Conservation (phyloP, 495 filamentous ascomycete species). For the Xylaria acuta region DNA sequence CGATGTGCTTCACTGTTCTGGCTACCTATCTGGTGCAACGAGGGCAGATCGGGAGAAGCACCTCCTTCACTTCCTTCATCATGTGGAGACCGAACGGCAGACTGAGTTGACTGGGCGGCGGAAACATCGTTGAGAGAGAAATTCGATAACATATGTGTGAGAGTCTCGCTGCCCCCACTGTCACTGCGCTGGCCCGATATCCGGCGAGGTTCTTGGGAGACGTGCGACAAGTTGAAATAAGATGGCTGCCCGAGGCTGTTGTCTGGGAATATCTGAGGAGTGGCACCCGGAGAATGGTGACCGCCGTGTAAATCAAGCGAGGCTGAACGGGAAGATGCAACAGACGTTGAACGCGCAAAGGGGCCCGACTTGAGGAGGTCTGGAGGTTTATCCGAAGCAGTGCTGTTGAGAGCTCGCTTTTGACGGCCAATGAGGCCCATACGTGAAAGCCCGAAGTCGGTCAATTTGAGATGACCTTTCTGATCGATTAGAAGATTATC, state of each 20-base stretch:
- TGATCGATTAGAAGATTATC: constrained; percentile 98
- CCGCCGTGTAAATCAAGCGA: constrained; percentile 88
- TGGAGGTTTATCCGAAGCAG: constrained; percentile 76
- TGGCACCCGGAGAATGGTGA: constrained; percentile 75
- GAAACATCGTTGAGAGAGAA: constrained; percentile 77
- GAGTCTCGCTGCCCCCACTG: constrained; percentile 83
- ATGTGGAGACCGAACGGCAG: constrained; percentile 65
- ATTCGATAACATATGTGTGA: constrained; percentile 82
- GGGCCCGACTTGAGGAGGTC: constrained; percentile 92
- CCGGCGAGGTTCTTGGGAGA: constrained; percentile 77
- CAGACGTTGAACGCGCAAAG: constrained; percentile 82
- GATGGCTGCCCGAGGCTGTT: constrained; percentile 76
- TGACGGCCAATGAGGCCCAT: constrained; percentile 98
- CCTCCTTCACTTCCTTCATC: constrained; percentile 52
- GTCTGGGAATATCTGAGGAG: constrained; percentile 89
- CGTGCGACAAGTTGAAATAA: constrained; percentile 81
- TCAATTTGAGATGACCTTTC: constrained; percentile 94
- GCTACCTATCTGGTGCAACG: constrained; percentile 67
- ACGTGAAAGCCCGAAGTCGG: constrained; percentile 94
- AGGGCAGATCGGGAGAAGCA: constrained; percentile 73
- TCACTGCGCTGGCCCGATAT: constrained; percentile 91
- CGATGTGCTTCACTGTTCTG: constrained; percentile 52
- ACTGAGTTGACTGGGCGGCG: constrained; percentile 43
- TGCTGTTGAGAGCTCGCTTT: constrained; percentile 85
- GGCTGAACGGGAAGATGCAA: constrained; percentile 92